Evolutionary conservation across 2,329 filamentous ascomycete species (phyloP).

Genomic region (Fonsecaea multimorphosa): DNA sequence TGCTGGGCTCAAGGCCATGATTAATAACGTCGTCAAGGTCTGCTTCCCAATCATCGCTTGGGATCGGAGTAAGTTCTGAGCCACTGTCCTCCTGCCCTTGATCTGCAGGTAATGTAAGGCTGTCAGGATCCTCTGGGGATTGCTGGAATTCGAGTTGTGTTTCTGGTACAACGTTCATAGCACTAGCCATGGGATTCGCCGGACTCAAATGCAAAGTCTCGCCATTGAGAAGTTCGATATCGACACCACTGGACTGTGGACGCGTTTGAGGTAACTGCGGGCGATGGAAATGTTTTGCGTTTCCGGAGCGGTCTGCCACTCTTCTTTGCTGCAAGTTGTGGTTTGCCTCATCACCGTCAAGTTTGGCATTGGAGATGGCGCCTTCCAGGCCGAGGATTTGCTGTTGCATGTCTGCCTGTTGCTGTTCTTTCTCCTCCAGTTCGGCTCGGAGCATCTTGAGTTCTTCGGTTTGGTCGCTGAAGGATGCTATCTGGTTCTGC

Average conservation of each 20-base stretch:
- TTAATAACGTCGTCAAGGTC: background rate
- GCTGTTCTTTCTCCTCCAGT: slow-evolving; percentile 10
- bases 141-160: slow-evolving; percentile 25
- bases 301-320: slow-evolving; percentile 24
- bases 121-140: background rate
- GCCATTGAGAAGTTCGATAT: background rate
- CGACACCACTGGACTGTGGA: background rate
- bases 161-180: slow-evolving; percentile 19
- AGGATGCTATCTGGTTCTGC: background rate
- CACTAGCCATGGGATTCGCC: background rate
- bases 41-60: background rate
- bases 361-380: slow-evolving; percentile 21
- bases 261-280: background rate
- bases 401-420: slow-evolving; percentile 14
- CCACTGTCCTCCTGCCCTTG: background rate
- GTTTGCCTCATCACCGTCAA: slow-evolving; percentile 9
- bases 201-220: background rate
- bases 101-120: background rate
- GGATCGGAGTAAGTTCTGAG: background rate
- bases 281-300: background rate
- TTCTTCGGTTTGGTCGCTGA: background rate
- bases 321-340: background rate
- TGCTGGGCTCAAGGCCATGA: background rate
- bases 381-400: slow-evolving; percentile 22
- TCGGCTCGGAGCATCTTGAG: slow-evolving; percentile 15